Evolutionary conservation across 75 land plant species (phyloP), one percentile per base, ranked within the genome.

Genomic region (Pseudotsuga menziesii): DNA sequence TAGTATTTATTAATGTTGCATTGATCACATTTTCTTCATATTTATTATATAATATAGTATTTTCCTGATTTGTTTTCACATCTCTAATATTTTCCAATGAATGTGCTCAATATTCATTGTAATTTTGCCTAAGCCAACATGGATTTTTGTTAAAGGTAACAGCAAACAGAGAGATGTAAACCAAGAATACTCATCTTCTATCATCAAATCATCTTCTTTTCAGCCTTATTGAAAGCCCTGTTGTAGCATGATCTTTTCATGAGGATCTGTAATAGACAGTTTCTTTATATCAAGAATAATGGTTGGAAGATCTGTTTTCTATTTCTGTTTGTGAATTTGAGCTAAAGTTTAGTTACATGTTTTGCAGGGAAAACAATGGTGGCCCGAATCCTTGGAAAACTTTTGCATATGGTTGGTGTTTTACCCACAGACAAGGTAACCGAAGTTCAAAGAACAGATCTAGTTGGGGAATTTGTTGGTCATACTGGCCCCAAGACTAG

Each of bases 381-480:
- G 32, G 98, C 98, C 58, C 80, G 96, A 60, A 72, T 93, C 14
- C 87, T 96, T 19, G 98, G 97, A 56, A 91, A 84, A 73, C 83
- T 96, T 54, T 86, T 96, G 11, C 87, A 96, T 80, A 89, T 88
- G 91, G 92, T 96, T 57, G 96, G 98, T 70, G 83, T 96, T 73
- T 70, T 96, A 56, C 91, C 91, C 27, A 85, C 91, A 56, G 91
- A 93, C 75, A 93, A 88, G 77, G 98, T 96, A 17, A 92, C 91
- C 56, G 98, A 93, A 83, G 98, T 96, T 19, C 98, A 96, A 74
- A 81, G 98, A 39, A 93, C 98, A 4, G 98, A 96, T 80, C 85
- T 96, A 67, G 98, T 96, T 80, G 98, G 98, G 1, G 98, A 96
- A 84, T 96, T 96, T 84, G 96, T 96, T 71, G 98, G 98, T 66